A percentile compares a stretch with the other conserved stretches of the same genome.
Evolutionary conservation across 2,329 filamentous ascomycete species (phyloP).

Genomic region (Laburnicola sp.): DNA sequence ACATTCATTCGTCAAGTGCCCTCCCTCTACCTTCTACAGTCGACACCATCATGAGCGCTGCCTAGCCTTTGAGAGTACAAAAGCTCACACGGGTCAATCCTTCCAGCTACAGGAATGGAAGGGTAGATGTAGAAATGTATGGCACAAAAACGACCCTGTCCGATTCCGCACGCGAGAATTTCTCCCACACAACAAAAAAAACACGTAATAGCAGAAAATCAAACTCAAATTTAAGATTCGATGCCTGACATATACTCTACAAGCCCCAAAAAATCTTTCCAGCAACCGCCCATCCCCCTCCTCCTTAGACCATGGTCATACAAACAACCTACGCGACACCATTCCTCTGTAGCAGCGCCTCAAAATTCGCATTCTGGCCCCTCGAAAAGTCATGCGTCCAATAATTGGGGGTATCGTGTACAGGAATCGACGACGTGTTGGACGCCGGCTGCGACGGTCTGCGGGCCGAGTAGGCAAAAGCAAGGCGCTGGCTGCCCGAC

Average conservation of each 20-base stretch:
- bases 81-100: no score
- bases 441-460: conserved; percentile 27
- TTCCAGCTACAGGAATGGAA: no score
- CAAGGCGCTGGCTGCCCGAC: conserved; percentile 23
- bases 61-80: no score
- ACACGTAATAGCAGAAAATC: not conserved
- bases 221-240: not conserved
- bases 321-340: conserved; percentile 15
- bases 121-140: no score
- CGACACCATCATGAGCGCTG: no score
- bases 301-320: not conserved
- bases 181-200: not conserved
- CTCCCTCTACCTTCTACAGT: no score
- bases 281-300: not conserved
- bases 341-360: conserved; percentile 27
- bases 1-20: no score
- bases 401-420: conserved; percentile 37
- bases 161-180: not conserved
- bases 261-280: not conserved
- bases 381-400: conserved; percentile 33
- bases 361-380: conserved; percentile 31
- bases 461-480: conserved; percentile 26
- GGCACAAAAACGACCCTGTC: no score
- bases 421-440: conserved; percentile 25
- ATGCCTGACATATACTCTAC: conserved; percentile 8